Base-by-base conservation (phyloP, 2,329 filamentous ascomycete genomes). In the Scytalidium lignicola region DNA sequence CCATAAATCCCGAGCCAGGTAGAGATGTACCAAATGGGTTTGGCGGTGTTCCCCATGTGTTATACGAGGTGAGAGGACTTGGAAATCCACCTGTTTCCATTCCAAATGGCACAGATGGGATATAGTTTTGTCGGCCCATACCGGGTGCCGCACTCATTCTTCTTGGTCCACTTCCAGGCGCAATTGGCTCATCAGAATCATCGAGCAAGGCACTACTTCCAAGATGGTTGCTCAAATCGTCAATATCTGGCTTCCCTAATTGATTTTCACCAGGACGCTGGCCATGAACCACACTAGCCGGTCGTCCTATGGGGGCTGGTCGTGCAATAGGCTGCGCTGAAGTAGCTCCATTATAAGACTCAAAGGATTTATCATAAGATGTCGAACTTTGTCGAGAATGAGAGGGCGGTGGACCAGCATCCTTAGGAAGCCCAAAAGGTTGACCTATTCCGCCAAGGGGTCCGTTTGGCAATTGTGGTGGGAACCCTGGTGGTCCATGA, bases 161-260 rank as follows among this genome's bases (percentile, higher is more conserved):
- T 62, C 63, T 49, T 52, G 60, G 49, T 55, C 59, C 72, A 63
- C 48, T 55, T 58, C 48, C 69, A 62, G 50, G 53, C 51, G 51
- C 67, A 62, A 57, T 71, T 54, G 68, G 78, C 63, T 74, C 86
- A 69, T 74, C 88, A 60, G 67, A 83, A 62, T 95, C 90, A 53
- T 85, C 85, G 43, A 97, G 74, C 12, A 99, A 74, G 12, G 91
- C 93, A 59, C 90, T 91, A 67, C 92, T 97, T 12, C 93, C 93
- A 21, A 99, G 76, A 59, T 93, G 90, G 52, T 85, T 80, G 54
- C 83, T 86, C 48, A 88, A 71, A 44, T 88, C 81, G 48, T 92
- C 89, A 18, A 90, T 72, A 49, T 85, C 83, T 22, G 73, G 70
- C 21, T 76, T 74, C 1, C 66, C 61, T 43, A 55, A 63, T 40